Evolutionary conservation across 495 filamentous ascomycete genomes (phyloP), one percentile per base, ranked within the genome.

Genomic region (Aspergillus wentii): DNA sequence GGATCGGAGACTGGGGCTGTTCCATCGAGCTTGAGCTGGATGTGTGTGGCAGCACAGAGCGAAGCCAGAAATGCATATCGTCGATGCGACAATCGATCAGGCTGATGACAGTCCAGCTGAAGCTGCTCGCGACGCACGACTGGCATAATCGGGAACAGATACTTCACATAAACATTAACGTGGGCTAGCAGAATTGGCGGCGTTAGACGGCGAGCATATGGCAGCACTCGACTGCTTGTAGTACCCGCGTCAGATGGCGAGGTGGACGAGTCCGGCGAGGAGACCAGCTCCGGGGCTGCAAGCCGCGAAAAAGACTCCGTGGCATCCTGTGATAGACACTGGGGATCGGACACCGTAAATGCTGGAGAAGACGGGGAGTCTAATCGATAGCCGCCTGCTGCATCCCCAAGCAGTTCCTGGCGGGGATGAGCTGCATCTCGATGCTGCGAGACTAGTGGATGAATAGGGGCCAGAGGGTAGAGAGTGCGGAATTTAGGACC

Each of bases 141-240:
- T 0, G 89, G 88, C 70, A 89, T 85, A 14, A 82, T 85, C 5
- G 85, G 78, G 48, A 94, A 92, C 56, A 95, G 73, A 52, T 89
- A 70, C 36, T 68, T 70, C 35, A 68, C 31, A 31, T 65, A 68
- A 19, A 68, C 59, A 39, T 70, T 70, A 21, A 70, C 52, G 42
- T 70, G 66, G 0, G 61, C 66, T 8, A 70, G 45, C 1, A 70
- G 47, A 1, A 68, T 56, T 7, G 63, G 55, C 0, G 62, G 46
- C 0, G 66, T 54, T 2, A 70, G 49, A 3, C 58, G 61, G 2
- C 54, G 48, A 14, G 47, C 35, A 8, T 44, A 49, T 1, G 59
- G 58, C 1, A 49, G 33, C 3, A 29, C 17, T 23, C 39, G 40
- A 8, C 38, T 5, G 22, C 22, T 11, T 25, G 5, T 4, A 29